phyloP scores from a whole-genome alignment of 371 early-diverging fungal species.

The Mucor saturninus region DNA sequence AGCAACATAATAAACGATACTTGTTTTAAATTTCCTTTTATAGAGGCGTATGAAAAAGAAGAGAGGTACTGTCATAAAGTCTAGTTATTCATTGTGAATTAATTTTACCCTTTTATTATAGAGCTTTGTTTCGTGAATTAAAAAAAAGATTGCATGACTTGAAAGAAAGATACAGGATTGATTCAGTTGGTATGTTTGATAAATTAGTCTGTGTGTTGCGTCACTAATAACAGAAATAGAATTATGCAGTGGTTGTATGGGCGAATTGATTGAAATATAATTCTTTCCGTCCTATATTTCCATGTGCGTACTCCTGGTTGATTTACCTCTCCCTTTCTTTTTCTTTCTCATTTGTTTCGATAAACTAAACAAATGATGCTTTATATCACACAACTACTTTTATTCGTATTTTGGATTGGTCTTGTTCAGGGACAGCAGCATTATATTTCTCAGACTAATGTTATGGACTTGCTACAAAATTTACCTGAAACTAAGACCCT shows the following conservation, averaged over 20 bases:
- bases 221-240: constrained; percentile 5
- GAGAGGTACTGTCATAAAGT: constrained; percentile 10
- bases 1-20: not conserved
- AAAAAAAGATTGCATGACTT: constrained; percentile 9
- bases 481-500: not conserved
- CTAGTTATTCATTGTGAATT: no score
- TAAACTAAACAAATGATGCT: not conserved
- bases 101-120: not conserved
- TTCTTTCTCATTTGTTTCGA: not conserved
- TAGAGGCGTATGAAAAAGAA: constrained; percentile 21
- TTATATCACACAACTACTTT: not conserved
- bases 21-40: not conserved
- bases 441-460: not conserved
- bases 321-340: not conserved
- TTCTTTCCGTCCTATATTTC: not conserved
- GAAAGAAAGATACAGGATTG: constrained; percentile 13
- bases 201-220: not conserved
- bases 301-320: not conserved
- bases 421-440: not conserved
- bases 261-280: constrained; percentile 20
- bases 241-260: constrained; percentile 19
- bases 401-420: not conserved
- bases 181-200: constrained; percentile 15
- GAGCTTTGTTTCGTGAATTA: constrained; percentile 6
- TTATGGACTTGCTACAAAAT: not conserved